Conservation (phyloP, 2,329 filamentous ascomycete species). For the Trichoderma hamatum region DNA sequence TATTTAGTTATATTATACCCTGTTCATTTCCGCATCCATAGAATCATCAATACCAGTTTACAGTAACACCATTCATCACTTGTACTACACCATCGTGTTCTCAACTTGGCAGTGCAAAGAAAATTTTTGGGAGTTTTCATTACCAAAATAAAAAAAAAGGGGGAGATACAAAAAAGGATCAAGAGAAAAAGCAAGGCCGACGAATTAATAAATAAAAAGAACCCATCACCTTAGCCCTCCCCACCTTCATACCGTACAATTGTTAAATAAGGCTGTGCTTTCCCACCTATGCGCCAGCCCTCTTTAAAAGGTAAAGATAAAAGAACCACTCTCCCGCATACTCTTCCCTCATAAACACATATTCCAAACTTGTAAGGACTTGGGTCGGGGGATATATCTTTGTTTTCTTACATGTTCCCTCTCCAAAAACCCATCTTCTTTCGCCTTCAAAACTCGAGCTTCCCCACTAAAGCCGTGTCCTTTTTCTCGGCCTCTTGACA, state of each 20-base stretch:
- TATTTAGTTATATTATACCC: background rate
- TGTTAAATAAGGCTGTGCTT: conserved; percentile 33
- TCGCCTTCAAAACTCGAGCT: background rate
- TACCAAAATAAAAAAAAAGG: conserved; percentile 32
- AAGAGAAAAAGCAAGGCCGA: conserved; percentile 32
- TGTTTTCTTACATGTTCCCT: conserved; percentile 1
- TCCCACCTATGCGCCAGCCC: conserved; percentile 36
- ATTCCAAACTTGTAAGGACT: conserved; percentile 24
- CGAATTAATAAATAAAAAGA: conserved; percentile 30
- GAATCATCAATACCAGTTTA: background rate
- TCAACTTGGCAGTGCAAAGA: background rate
- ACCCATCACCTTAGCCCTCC: conserved; percentile 29
- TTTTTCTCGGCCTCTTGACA: background rate
- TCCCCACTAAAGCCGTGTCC: background rate
- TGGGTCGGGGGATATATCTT: background rate
- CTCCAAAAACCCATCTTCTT: background rate
- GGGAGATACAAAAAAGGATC: conserved; percentile 28
- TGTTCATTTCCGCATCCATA: background rate
- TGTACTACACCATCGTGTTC: background rate
- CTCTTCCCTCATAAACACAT: conserved; percentile 19
- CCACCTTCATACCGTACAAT: conserved; percentile 33
- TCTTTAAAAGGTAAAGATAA: conserved; percentile 22
- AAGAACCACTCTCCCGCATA: conserved; percentile 26
- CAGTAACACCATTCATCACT: background rate
- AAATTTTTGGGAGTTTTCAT: conserved; percentile 20